A percentile compares a stretch with the other conserved stretches of the same genome.
Conservation (phyloP, 768 basidiomycete genomes). For the Tulasnella sp. region DNA sequence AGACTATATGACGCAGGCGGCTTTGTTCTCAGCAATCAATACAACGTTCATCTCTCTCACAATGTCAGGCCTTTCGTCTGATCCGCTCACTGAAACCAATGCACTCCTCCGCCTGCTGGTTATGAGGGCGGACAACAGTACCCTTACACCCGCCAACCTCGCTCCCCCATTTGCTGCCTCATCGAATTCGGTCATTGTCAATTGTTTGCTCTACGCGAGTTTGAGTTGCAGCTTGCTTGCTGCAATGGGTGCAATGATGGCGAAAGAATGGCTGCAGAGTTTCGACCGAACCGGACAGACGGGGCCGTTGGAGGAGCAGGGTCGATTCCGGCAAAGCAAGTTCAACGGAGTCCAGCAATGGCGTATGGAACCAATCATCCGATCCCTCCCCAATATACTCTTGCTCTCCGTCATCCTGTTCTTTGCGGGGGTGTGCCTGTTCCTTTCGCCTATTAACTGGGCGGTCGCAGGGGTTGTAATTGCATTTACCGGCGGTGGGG, state of each 20-base stretch:
- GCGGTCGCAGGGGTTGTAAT: not conserved
- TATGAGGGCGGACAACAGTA: not conserved
- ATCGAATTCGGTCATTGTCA: not conserved
- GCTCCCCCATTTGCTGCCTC: not conserved
- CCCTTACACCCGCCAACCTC: not conserved
- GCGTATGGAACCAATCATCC: not conserved
- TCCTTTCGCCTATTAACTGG: not conserved
- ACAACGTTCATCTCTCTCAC: slow-evolving; percentile 2
- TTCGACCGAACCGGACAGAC: slow-evolving; percentile 2
- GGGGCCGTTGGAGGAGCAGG: not conserved
- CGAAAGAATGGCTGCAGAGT: not conserved
- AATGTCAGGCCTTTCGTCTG: not conserved
- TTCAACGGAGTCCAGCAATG: not conserved
- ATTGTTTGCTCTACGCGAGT: slow-evolving; percentile 4
- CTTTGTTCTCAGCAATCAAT: slow-evolving; percentile 5
- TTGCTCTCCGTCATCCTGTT: not conserved
- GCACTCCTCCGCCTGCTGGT: not conserved
- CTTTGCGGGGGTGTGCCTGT: not conserved
- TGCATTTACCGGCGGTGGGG: not conserved
- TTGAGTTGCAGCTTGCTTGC: slow-evolving; percentile 12
- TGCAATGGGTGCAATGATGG: slow-evolving; percentile 1
- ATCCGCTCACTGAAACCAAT: not conserved
- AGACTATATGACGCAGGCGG: not conserved
- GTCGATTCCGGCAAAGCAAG: slow-evolving; percentile 1
- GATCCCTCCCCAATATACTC: not conserved